phyloP scores from a whole-genome alignment of 306 rosid genomes.

The Cucurbita moschata region DNA sequence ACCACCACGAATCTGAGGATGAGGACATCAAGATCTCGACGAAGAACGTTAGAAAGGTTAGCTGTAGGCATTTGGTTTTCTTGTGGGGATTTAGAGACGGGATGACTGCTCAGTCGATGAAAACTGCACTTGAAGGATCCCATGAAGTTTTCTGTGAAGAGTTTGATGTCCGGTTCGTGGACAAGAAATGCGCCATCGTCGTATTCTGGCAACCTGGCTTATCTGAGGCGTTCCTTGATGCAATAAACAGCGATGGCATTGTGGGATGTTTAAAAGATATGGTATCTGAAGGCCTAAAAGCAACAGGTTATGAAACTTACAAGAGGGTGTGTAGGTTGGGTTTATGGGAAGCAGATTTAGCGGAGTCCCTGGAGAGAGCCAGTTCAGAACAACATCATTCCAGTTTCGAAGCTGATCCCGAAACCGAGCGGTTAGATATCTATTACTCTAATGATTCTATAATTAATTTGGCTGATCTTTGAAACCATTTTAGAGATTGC shows the following conservation, averaged over 20 bases:
- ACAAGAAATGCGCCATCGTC: constrained; percentile 60
- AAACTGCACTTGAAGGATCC: constrained; percentile 31
- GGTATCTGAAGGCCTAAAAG: constrained; percentile 53
- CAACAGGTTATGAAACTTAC: constrained; percentile 40
- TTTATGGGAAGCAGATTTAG: constrained; percentile 58
- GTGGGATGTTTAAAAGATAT: constrained; percentile 40
- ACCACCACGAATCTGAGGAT: constrained; percentile 15
- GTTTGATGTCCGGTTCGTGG: constrained; percentile 58
- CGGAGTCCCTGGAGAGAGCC: constrained; percentile 38
- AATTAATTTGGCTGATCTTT: constrained; percentile 49
- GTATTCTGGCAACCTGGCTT: constrained; percentile 55
- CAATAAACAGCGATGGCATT: constrained; percentile 21
- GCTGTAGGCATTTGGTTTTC: constrained; percentile 42
- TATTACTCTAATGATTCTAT: constrained; percentile 30
- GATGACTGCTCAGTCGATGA: constrained; percentile 45
- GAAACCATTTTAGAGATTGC: background rate
- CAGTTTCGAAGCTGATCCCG: constrained; percentile 15
- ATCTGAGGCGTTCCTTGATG: constrained; percentile 31
- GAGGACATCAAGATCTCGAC: constrained; percentile 38
- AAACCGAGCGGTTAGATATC: constrained; percentile 20
- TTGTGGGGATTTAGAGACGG: constrained; percentile 65
- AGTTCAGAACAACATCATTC: constrained; percentile 16
- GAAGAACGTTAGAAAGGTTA: constrained; percentile 32
- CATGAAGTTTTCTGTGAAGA: constrained; percentile 43
- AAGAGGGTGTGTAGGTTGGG: constrained; percentile 35